Conservation (phyloP, 2,329 filamentous ascomycete species). For the Fusarium brevicatenulatum region DNA sequence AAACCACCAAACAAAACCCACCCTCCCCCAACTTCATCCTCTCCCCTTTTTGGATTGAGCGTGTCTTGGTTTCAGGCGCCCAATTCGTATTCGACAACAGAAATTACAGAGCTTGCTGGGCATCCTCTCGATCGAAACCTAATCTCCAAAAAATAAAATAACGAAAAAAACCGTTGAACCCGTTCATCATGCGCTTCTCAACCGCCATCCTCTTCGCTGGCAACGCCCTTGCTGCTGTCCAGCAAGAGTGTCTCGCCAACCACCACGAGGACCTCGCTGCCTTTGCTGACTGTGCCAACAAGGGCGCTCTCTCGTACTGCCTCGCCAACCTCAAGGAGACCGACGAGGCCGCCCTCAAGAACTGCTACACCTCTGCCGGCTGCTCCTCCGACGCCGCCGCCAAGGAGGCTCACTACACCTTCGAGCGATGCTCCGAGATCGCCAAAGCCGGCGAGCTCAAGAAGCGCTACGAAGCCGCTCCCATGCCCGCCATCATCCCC, state of each 20-base stretch:
- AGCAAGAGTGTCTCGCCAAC: slow-evolving; percentile 53
- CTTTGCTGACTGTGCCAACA: slow-evolving; percentile 57
- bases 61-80: slow-evolving; percentile 26
- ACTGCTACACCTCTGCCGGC: slow-evolving; percentile 50
- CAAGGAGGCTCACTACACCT: slow-evolving; percentile 44
- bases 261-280: slow-evolving; percentile 53
- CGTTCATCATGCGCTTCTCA: slow-evolving; percentile 46
- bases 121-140: slow-evolving; percentile 30
- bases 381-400: slow-evolving; percentile 48
- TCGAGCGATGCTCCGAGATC: slow-evolving; percentile 48
- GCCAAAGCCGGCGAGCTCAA: slow-evolving; percentile 43
- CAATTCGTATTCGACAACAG: slow-evolving; percentile 26
- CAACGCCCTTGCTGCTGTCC: slow-evolving; percentile 48
- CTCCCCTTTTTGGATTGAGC: slow-evolving; percentile 31
- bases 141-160: neutral
- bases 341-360: slow-evolving; percentile 49
- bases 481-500: slow-evolving; percentile 31
- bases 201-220: slow-evolving; percentile 49
- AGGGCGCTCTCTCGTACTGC: slow-evolving; percentile 55
- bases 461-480: slow-evolving; percentile 43
- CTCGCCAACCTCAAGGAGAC: slow-evolving; percentile 50
- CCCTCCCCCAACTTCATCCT: slow-evolving; percentile 1
- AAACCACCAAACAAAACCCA: slow-evolving; percentile 4
- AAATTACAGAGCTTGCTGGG: slow-evolving; percentile 35
- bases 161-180: neutral